Percentiles rank a stretch among this genome's conserved stretches.
Evolutionary conservation across 1,284 basidiomycete genomes (phyloP).

Genomic region (Cutaneotrichosporon daszewskae): DNA sequence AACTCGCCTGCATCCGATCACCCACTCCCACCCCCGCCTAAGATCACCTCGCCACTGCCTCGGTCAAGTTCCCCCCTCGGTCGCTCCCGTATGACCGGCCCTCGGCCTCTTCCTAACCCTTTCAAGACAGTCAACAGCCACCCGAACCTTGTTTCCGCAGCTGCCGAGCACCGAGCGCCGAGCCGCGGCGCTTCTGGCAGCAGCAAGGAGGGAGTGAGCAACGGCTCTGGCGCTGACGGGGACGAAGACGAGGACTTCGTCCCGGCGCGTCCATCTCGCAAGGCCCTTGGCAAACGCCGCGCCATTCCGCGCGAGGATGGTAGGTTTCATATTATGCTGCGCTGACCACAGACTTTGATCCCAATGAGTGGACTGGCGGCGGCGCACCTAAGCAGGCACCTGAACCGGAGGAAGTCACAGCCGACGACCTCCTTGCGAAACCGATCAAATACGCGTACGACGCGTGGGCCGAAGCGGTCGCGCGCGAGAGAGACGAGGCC

Average conservation of each 20-base stretch:
- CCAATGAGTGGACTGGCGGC: conserved; percentile 40
- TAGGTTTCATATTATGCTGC: conserved; percentile 11
- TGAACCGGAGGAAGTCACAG: conserved; percentile 20
- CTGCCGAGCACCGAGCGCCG: background rate
- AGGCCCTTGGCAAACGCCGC: conserved; percentile 45
- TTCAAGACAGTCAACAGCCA: conserved; percentile 18
- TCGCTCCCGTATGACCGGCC: conserved; percentile 16
- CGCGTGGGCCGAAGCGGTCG: conserved; percentile 41
- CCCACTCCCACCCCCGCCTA: conserved; percentile 1
- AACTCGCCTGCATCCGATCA: conserved; percentile 32
- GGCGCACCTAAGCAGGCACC: conserved; percentile 5
- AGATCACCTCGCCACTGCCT: conserved; percentile 12
- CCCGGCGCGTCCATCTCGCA: conserved; percentile 36
- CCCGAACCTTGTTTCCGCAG: conserved; percentile 2
- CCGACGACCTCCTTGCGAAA: conserved; percentile 29
- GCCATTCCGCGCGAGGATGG: conserved; percentile 31
- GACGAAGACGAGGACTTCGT: conserved; percentile 22
- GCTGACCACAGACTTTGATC: conserved; percentile 30
- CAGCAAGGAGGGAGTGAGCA: background rate
- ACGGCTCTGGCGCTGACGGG: background rate
- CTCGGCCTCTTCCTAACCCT: conserved; percentile 37
- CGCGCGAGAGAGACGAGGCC: conserved; percentile 6
- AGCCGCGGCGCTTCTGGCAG: background rate
- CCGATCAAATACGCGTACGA: conserved; percentile 45
- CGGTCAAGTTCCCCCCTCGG: conserved; percentile 30